phyloP scores from a whole-genome alignment of 2,329 filamentous ascomycete genomes.

The Diaporthe longicolla region DNA sequence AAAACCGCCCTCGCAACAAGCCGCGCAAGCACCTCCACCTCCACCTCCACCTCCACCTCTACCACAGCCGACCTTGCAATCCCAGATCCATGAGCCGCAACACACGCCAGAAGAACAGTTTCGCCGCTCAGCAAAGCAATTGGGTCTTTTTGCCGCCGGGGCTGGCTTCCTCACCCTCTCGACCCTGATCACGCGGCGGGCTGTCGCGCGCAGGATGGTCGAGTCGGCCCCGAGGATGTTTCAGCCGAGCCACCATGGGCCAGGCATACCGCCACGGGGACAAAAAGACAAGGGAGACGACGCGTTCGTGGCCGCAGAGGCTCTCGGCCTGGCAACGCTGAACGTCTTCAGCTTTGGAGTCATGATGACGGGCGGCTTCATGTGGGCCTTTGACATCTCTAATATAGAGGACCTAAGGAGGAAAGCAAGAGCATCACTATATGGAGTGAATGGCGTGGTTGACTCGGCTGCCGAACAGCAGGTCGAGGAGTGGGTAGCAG shows the following conservation, averaged over 20 bases:
- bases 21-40: background rate
- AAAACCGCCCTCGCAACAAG: conserved; percentile 24
- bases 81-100: conserved; percentile 5
- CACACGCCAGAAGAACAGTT: conserved; percentile 44
- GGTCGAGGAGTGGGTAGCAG: conserved; percentile 73
- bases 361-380: conserved; percentile 78
- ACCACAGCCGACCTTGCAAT: conserved; percentile 7
- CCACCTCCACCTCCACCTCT: background rate
- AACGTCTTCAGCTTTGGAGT: conserved; percentile 85
- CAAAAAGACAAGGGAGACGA: conserved; percentile 66
- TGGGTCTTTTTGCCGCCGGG: conserved; percentile 81
- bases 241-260: conserved; percentile 67
- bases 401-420: conserved; percentile 74
- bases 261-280: conserved; percentile 44
- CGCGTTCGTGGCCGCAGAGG: conserved; percentile 82
- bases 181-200: conserved; percentile 77
- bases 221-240: conserved; percentile 80
- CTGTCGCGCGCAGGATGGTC: conserved; percentile 74
- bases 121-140: conserved; percentile 70
- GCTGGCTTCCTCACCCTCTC: conserved; percentile 82
- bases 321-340: conserved; percentile 87
- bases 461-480: conserved; percentile 71
- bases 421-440: conserved; percentile 61
- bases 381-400: conserved; percentile 85
- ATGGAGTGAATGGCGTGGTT: conserved; percentile 50